Evolutionary conservation across 352 stramenopile species (phyloP), one percentile per base, ranked within the genome.

Genomic region (Peronospora farinosa): DNA sequence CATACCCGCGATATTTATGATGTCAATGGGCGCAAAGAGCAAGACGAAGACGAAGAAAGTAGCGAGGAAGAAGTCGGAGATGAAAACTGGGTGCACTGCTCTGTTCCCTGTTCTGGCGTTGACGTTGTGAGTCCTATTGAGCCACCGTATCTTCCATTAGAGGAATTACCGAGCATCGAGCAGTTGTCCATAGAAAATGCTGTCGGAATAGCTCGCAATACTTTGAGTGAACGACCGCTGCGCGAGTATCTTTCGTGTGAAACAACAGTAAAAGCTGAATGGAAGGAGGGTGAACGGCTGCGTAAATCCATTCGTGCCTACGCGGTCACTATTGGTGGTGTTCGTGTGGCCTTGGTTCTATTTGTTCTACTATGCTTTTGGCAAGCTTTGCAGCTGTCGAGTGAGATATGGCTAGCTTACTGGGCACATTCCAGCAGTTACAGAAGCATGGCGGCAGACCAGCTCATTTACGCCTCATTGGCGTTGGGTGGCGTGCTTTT

Each of bases 341-440:
- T 69, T 47, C 54, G 61, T n/a, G 58, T 84, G 23, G 62, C 67
- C 1, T 40, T 79, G 28, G 63, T 78, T 21, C 40, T 88, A 25
- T 52, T 82, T 11, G 13, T 58, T 10, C 63, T 86, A 23, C 96
- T 96, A 53, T 69, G 74, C 27, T 48, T 84, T n/a, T 93, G 84
- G 54, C 83, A 97, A 60, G 52, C 40, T n/a, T 57, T 96, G n/a
- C 72, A 81, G 43, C 73, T 97, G 5, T 31, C 78, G 5, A 93
- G 83, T 37, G 92, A 95, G 44, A 83, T 94, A 52, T 98, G 88
- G 86, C 54, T 98, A 7, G 92, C 81, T 9, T 82, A 91, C 60
- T 98, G 93, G 87, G 82, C 87, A 4, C 70, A 53, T 36, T 60
- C 65, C 17, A 72, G 42, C 47, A 50, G 30, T 28, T 82, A 89